These are phyloP conservation scores for Penicillium sp. DNA, from an alignment of 2,329 filamentous ascomycete genomes.

Conservation along the genomic window DNA sequence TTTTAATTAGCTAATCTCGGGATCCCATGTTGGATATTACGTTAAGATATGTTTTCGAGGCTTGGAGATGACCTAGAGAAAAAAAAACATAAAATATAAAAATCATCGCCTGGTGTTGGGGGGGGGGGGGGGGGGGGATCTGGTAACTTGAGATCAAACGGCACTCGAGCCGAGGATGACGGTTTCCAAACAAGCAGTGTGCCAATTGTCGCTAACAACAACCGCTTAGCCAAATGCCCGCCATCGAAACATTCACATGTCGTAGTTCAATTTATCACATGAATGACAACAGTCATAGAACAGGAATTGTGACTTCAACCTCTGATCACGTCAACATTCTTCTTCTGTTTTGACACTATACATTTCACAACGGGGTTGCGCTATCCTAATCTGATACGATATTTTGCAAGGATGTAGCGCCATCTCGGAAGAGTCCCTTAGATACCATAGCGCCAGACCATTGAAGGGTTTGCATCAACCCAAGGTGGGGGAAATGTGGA, in stretches of 20 bases:
- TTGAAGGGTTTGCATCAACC: neutral
- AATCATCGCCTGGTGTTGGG: too few relatives aligned
- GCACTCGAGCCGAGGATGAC: neutral
- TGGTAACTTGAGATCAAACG: neutral
- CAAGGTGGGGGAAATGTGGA: conserved; percentile 1
- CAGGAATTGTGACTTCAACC: neutral
- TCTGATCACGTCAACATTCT: conserved; percentile 48
- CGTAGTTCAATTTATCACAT: neutral
- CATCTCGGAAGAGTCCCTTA: too few relatives aligned
- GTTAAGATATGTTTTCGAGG: too few relatives aligned
- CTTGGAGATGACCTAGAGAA: neutral
- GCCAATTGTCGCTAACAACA: neutral
- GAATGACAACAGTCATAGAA: neutral
- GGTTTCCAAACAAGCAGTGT: neutral
- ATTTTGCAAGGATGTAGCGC: too few relatives aligned
- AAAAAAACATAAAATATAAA: neutral
- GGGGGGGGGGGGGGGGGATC: too few relatives aligned
- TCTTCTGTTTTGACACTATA: conserved; percentile 49
- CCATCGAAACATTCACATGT: neutral
- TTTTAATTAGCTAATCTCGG: too few relatives aligned
- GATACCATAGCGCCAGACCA: neutral
- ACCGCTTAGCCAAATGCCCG: neutral
- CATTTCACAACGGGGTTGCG: conserved; percentile 73
- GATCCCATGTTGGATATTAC: too few relatives aligned
- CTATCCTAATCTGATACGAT: conserved; percentile 61